A percentile compares a stretch with the other conserved stretches of the same genome.
These are phyloP conservation scores for Raffaelea albimanens DNA, from an alignment of 2,329 filamentous ascomycete genomes.

Conservation along the genomic window DNA sequence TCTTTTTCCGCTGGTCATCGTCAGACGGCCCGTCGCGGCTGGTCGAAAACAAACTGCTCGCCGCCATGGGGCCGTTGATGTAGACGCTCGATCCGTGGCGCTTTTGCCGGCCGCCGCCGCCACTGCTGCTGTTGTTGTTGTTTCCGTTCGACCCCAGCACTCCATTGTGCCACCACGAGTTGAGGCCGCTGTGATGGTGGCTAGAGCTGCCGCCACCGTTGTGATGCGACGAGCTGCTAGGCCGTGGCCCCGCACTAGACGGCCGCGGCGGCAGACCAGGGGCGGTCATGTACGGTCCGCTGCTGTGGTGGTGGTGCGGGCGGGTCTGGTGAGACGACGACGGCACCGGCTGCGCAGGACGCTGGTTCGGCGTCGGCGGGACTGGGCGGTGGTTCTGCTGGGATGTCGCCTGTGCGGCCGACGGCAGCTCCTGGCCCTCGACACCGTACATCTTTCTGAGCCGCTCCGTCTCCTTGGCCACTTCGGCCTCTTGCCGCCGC, in stretches of 20 bases:
- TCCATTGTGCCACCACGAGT: constrained; percentile 25
- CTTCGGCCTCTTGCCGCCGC: constrained; percentile 42
- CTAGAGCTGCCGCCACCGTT: constrained; percentile 14
- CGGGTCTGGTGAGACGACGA: constrained; percentile 16
- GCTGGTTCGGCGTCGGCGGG: constrained; percentile 25
- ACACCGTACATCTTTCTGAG: constrained; percentile 60
- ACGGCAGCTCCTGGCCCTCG: constrained; percentile 32
- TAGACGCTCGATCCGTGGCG: constrained; percentile 5
- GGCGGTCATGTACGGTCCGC: constrained; percentile 1
- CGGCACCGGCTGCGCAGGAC: constrained; percentile 12
- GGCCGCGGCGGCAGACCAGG: constrained; percentile 32
- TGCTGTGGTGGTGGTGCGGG: constrained; percentile 9
- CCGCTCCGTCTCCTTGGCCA: constrained; percentile 76
- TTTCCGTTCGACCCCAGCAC: constrained; percentile 3
- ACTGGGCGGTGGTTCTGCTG: too few relatives aligned
- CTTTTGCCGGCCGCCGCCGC: constrained; percentile 8
- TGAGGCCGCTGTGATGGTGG: too few relatives aligned
- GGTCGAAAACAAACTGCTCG: constrained; percentile 15
- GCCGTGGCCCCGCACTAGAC: constrained; percentile 33
- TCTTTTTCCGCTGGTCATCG: constrained; percentile 17
- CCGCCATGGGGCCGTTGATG: not conserved
- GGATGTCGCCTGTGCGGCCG: constrained; percentile 13
- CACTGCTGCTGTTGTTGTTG: constrained; percentile 11
- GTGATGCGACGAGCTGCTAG: constrained; percentile 9
- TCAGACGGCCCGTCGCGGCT: not conserved